phyloP scores from a whole-genome alignment of 2,329 filamentous ascomycete species.

The Grosmannia huntii region DNA sequence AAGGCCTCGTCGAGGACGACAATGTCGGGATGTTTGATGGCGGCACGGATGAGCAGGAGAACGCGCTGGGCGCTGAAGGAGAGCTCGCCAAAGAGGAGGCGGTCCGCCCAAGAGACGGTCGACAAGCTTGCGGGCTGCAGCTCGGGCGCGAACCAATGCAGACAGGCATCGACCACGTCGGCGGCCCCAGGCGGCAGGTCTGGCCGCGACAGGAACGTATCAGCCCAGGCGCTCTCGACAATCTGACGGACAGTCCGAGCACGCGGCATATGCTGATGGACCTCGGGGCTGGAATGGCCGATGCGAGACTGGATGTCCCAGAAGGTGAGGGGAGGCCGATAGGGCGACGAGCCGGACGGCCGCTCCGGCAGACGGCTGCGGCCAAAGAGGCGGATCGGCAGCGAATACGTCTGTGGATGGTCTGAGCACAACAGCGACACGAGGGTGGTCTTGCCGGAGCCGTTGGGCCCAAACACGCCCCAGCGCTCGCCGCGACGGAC shows the following conservation, averaged over 20 bases:
- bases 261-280: constrained; percentile 84
- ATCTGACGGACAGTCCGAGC: constrained; percentile 59
- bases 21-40: constrained; percentile 70
- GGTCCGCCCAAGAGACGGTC: too few relatives aligned
- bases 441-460: constrained; percentile 89
- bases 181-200: constrained; percentile 44
- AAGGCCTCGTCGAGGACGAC: constrained; percentile 82
- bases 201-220: constrained; percentile 67
- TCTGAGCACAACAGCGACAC: constrained; percentile 89
- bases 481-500: constrained; percentile 75
- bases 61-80: constrained; percentile 77
- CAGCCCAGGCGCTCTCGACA: constrained; percentile 78
- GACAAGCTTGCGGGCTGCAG: too few relatives aligned
- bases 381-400: constrained; percentile 78
- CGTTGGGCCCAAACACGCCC: constrained; percentile 89
- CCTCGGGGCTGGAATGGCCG: constrained; percentile 86
- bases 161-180: constrained; percentile 51
- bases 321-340: constrained; percentile 55
- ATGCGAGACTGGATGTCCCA: constrained; percentile 87
- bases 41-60: constrained; percentile 67
- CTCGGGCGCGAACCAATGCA: constrained; percentile 68
- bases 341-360: constrained; percentile 17
- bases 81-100: constrained; percentile 56
- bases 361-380: constrained; percentile 62
- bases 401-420: constrained; percentile 85